Evolutionary conservation across 768 basidiomycete genomes (phyloP), one percentile per base, ranked within the genome.

Genomic region (Boletellus ananas): DNA sequence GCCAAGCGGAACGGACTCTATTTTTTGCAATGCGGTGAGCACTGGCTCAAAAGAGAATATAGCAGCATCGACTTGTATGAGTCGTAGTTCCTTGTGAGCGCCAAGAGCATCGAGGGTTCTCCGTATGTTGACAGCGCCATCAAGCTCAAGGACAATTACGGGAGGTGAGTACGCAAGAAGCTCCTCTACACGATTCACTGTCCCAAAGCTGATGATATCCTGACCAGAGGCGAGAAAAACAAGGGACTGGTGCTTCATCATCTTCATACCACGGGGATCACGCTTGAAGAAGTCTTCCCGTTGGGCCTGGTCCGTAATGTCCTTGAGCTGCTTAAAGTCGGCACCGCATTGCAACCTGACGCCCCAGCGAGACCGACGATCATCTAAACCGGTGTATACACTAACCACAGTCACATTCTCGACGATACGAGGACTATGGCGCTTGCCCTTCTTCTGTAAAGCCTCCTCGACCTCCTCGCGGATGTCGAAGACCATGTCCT

Each of bases 11-110:
- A 84, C 49, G 0, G 39, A 39, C 3, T 29, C 62, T 46, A 70
- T 74, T 20, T 69, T 59, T 62, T 85, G 75, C 13, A 87, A 65
- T 0, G 74, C 77, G 17, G 68, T 71, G n/a, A 87, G 71, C 29
- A 87, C 71, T 0, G 83, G 83, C 56, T 83, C 76, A 46, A 77
- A 87, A 0, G 84, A 65, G 55, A 86, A 87, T 2, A 80, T 59
- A 0, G 83, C 78, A 0, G 79, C 76, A 52, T 85, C 74, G 20
- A 85, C 75, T 47, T 80, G 79, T 18, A 85, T 56, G 35, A 86
- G 72, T 23, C 66, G 70, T 37, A 79, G 48, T 6, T 65, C 45
- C 12, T 65, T 50, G 11, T 58, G 56, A 6, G 44, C 53, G 45
- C 71, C 69, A 41, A 84, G 59, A 20, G 58, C 60, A 9, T 64